Percentiles rank a stretch among this genome's conserved stretches.
phyloP scores from a whole-genome alignment of 2,329 filamentous ascomycete genomes.

The Amphichorda felina region DNA sequence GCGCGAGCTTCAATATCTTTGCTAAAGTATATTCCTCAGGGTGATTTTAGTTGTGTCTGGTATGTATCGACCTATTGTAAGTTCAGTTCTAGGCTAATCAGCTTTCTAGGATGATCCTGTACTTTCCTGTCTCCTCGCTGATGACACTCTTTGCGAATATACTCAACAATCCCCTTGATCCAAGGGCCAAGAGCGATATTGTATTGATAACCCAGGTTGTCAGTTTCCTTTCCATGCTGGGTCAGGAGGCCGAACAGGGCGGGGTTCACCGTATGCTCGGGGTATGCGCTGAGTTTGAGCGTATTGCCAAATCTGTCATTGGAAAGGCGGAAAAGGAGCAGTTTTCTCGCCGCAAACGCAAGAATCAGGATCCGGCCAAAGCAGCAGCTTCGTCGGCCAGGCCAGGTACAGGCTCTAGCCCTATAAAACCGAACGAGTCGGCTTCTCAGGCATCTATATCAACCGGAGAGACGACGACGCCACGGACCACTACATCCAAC shows the following conservation, averaged over 20 bases:
- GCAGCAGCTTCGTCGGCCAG: neutral
- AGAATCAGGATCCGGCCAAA: constrained; percentile 42
- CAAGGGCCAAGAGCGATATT: constrained; percentile 76
- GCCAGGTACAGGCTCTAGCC: too few species aligned
- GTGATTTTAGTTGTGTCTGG: constrained; percentile 93
- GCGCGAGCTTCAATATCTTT: constrained; percentile 87
- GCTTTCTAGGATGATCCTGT: constrained; percentile 64
- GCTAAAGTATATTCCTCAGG: constrained; percentile 91
- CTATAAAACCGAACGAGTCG: too few species aligned
- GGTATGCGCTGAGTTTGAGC: constrained; percentile 91
- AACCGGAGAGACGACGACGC: neutral
- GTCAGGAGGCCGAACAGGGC: constrained; percentile 79
- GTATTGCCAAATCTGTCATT: constrained; percentile 81
- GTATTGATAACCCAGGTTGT: constrained; percentile 89
- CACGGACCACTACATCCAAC: constrained; percentile 1
- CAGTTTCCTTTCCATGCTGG: constrained; percentile 78
- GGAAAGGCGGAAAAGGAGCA: constrained; percentile 86
- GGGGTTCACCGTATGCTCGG: constrained; percentile 89
- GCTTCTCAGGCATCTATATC: too few species aligned
- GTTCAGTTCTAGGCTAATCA: neutral
- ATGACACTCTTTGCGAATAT: constrained; percentile 96
- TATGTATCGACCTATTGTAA: constrained; percentile 40
- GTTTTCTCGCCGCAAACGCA: constrained; percentile 71
- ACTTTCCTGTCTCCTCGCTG: constrained; percentile 90
- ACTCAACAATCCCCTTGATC: constrained; percentile 85